Percentiles rank a stretch among this genome's conserved stretches.
phyloP scores from a whole-genome alignment of 495 filamentous ascomycete species.

The Viridothelium virens region DNA sequence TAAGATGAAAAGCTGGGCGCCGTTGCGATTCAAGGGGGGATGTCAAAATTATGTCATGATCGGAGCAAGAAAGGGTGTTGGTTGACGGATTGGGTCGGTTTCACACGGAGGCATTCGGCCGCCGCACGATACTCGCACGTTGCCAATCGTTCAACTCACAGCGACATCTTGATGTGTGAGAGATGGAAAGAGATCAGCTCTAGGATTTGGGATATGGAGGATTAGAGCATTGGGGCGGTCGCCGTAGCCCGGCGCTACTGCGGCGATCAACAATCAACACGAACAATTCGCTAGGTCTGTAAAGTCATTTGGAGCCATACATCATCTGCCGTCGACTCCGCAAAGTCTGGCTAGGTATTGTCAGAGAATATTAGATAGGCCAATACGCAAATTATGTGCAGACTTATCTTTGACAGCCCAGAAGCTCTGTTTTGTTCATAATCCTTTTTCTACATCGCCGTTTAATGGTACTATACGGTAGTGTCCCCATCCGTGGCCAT shows the following conservation, averaged over 20 bases:
- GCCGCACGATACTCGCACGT: constrained; percentile 6
- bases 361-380: too few relatives aligned
- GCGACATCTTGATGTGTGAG: not conserved
- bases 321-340: too few relatives aligned
- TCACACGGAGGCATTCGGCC: not conserved
- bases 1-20: not conserved
- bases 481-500: too few relatives aligned
- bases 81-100: not conserved
- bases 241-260: not conserved
- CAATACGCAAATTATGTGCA: too few relatives aligned
- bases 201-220: not conserved
- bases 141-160: not conserved
- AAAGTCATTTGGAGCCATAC: not conserved
- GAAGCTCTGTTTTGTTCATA: too few relatives aligned
- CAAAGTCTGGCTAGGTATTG: too few relatives aligned
- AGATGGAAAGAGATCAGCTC: not conserved
- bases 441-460: too few relatives aligned
- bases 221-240: not conserved
- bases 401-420: too few relatives aligned
- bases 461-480: too few relatives aligned
- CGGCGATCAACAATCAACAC: not conserved
- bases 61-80: not conserved
- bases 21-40: not conserved
- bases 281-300: not conserved
- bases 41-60: constrained; percentile 9